These are phyloP conservation scores for Decorospora gaudefroyi DNA, from an alignment of 2,329 filamentous ascomycete species.

Conservation along the genomic window DNA sequence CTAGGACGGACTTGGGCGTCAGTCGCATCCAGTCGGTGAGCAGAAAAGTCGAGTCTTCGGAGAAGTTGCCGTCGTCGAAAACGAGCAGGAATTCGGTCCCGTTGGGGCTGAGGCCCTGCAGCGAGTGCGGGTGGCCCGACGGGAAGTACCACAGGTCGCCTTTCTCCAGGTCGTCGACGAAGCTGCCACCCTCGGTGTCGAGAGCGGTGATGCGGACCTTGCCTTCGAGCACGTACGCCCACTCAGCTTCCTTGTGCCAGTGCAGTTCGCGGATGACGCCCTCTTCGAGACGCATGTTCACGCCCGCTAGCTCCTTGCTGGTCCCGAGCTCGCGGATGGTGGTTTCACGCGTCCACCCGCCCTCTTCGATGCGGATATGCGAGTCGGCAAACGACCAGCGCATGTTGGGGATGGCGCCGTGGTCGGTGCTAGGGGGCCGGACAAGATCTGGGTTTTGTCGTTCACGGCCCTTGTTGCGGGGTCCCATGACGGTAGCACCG, in stretches of 20 bases:
- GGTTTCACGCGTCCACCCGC: slow-evolving; percentile 77
- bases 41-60: slow-evolving; percentile 70
- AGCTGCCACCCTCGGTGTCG: slow-evolving; percentile 75
- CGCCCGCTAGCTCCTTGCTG: slow-evolving; percentile 72
- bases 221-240: slow-evolving; percentile 75
- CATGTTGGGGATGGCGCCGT: slow-evolving; percentile 71
- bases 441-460: slow-evolving; percentile 73
- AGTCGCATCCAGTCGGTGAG: slow-evolving; percentile 75
- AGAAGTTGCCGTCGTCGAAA: slow-evolving; percentile 64
- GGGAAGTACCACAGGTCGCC: slow-evolving; percentile 85
- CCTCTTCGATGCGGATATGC: slow-evolving; percentile 63
- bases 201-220: slow-evolving; percentile 72
- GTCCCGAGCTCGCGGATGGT: slow-evolving; percentile 67
- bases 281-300: slow-evolving; percentile 76
- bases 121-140: slow-evolving; percentile 73
- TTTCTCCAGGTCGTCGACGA: slow-evolving; percentile 74
- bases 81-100: slow-evolving; percentile 68
- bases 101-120: slow-evolving; percentile 71
- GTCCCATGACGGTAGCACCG: slow-evolving; percentile 69
- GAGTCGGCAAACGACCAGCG: slow-evolving; percentile 63
- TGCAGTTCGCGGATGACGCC: slow-evolving; percentile 77
- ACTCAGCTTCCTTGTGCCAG: slow-evolving; percentile 81
- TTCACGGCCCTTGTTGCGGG: slow-evolving; percentile 69
- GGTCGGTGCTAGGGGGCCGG: slow-evolving; percentile 73
- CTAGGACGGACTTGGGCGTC: slow-evolving; percentile 71